A percentile compares a stretch with the other conserved stretches of the same genome.
Conservation (phyloP, 441 rosid species). For the Isatis lusitanica region DNA sequence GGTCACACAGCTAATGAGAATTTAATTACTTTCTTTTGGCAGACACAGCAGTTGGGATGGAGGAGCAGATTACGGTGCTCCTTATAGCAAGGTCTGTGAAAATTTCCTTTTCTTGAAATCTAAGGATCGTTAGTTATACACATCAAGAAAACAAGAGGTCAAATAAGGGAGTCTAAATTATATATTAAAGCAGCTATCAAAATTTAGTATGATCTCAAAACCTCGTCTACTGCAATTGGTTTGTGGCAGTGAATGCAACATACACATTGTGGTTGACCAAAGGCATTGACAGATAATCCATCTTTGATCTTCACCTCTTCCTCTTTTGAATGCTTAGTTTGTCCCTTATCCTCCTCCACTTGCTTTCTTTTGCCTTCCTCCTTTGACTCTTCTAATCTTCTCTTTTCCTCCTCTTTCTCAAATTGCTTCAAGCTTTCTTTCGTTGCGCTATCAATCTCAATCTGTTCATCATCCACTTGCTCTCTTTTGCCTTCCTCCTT, state of each 20-base stretch:
- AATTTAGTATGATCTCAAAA: conserved; percentile 25
- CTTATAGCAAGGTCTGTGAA: conserved; percentile 78
- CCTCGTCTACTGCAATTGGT: conserved; percentile 75
- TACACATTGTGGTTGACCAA: conserved; percentile 86
- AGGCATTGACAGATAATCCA: conserved; percentile 58
- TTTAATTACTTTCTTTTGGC: conserved; percentile 53
- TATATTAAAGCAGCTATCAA: neutral
- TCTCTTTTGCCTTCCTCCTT: conserved; percentile 4
- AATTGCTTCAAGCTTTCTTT: neutral
- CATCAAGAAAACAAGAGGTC: conserved; percentile 43
- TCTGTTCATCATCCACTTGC: neutral
- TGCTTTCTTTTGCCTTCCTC: conserved; percentile 20
- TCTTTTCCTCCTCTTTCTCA: neutral
- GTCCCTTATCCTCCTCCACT: conserved; percentile 41
- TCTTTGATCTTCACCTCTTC: conserved; percentile 54
- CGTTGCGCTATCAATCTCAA: neutral
- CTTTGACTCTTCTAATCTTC: neutral
- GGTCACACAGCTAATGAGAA: neutral
- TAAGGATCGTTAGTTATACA: conserved; percentile 14
- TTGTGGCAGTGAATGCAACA: conserved; percentile 65
- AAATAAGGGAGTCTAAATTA: neutral
- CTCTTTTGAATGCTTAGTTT: conserved; percentile 58
- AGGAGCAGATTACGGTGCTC: conserved; percentile 42
- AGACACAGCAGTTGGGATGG: conserved; percentile 74
- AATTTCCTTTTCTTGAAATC: conserved; percentile 38